phyloP scores from a whole-genome alignment of 495 filamentous ascomycete species.

The Talaromyces liani region DNA sequence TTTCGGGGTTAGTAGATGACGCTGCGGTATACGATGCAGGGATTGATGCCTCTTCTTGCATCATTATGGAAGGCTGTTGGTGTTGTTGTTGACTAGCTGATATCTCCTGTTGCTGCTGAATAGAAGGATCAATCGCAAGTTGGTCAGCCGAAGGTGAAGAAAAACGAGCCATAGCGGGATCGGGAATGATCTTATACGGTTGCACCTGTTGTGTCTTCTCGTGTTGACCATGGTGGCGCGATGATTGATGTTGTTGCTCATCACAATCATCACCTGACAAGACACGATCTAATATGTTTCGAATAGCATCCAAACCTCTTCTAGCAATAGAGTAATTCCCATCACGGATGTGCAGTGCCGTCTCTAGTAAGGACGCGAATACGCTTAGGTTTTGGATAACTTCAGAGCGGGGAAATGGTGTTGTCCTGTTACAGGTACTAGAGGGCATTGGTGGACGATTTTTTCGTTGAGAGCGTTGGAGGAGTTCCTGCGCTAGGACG shows the following conservation, averaged over 20 bases:
- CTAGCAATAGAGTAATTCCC: conserved; percentile 16
- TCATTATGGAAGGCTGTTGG: background rate
- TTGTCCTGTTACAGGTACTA: background rate
- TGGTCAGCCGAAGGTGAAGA: background rate
- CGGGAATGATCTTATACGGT: background rate
- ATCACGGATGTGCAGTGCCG: conserved; percentile 13
- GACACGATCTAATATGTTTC: conserved; percentile 20
- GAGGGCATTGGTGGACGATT: background rate
- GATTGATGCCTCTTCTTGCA: background rate
- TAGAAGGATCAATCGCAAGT: background rate
- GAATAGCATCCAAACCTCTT: conserved; percentile 17
- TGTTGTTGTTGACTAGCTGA: background rate
- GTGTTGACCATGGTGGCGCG: background rate
- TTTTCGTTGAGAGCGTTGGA: conserved; percentile 16
- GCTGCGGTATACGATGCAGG: background rate
- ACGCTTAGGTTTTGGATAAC: conserved; percentile 54
- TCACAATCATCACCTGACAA: conserved; percentile 12
- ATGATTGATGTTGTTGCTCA: background rate
- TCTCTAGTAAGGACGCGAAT: conserved; percentile 28
- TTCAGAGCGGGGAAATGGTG: conserved; percentile 32
- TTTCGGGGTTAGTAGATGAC: background rate
- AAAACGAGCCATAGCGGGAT: background rate
- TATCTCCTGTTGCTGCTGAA: background rate
- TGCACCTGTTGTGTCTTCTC: background rate
- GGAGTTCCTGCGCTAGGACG: conserved; percentile 48